These are phyloP conservation scores for Prunus davidiana DNA, from an alignment of 306 rosid species.

Conservation along the genomic window DNA sequence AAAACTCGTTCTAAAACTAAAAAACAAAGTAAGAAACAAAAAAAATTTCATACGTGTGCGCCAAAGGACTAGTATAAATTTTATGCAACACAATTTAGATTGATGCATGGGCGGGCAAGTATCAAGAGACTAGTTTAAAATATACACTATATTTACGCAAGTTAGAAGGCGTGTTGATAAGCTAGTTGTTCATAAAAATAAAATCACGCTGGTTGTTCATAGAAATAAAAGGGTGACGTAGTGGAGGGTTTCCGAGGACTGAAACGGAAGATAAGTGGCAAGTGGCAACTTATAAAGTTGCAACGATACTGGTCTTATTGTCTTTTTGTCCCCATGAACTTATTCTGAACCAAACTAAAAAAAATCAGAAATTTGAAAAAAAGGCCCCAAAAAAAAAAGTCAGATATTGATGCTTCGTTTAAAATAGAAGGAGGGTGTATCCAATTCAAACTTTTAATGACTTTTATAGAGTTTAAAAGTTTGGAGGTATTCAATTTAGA, in stretches of 20 bases:
- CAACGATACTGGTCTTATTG: background rate
- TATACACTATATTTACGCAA: fast-evolving
- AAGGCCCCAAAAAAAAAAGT: too few species aligned
- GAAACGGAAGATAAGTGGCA: background rate
- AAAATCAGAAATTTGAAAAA: background rate
- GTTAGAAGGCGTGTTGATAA: fast-evolving
- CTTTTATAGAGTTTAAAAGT: too few species aligned
- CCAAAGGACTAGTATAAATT: too few species aligned
- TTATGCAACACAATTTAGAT: too few species aligned
- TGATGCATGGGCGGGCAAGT: fast-evolving
- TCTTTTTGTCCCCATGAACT: background rate
- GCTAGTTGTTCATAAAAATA: background rate
- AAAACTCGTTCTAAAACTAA: too few species aligned
- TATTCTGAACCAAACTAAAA: background rate
- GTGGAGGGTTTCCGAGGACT: background rate
- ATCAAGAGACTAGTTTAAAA: background rate
- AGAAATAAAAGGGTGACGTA: too few species aligned
- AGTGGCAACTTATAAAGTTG: background rate
- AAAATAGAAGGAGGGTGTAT: background rate
- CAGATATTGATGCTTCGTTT: too few species aligned
- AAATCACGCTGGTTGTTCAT: too few species aligned
- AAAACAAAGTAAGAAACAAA: too few species aligned
- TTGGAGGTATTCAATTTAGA: too few species aligned
- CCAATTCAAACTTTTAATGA: too few species aligned
- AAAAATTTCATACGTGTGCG: fast-evolving